Evolutionary conservation across 768 basidiomycete genomes (phyloP).

Genomic region (Termitomyces sp.): DNA sequence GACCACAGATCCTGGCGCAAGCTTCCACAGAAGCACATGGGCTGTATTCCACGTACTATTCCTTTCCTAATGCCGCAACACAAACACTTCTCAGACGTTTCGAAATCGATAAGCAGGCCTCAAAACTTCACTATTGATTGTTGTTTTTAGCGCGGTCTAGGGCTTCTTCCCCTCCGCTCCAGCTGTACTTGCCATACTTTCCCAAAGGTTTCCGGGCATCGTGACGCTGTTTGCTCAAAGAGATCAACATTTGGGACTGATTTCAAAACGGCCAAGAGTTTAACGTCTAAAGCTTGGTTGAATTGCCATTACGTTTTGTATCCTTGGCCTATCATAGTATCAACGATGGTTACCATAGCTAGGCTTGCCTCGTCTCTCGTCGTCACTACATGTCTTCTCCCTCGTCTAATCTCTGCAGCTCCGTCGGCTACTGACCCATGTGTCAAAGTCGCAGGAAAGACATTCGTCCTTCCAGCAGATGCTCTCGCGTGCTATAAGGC

Average conservation of each 20-base stretch:
- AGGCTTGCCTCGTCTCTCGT: slow-evolving; percentile 2
- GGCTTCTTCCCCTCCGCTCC: background rate
- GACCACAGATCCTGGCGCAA: background rate
- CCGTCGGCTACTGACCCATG: slow-evolving; percentile 35
- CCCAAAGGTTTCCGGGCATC: background rate
- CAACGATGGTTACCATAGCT: slow-evolving; percentile 3
- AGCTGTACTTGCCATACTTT: background rate
- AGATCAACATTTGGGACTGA: background rate
- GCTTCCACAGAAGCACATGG: slow-evolving; percentile 5
- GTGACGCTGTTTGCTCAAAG: background rate
- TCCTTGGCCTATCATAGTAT: background rate
- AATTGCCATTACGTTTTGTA: background rate
- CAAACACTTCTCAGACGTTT: background rate
- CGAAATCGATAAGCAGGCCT: background rate
- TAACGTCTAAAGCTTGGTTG: background rate
- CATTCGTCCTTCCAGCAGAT: slow-evolving; percentile 48
- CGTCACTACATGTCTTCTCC: slow-evolving; percentile 9
- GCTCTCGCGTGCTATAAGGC: slow-evolving; percentile 57
- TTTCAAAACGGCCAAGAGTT: too few species aligned
- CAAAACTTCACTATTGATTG: background rate
- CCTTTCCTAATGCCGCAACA: background rate
- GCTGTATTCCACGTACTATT: background rate
- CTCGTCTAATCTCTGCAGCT: slow-evolving; percentile 13
- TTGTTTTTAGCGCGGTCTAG: background rate
- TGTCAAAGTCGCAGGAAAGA: slow-evolving; percentile 35